These are phyloP conservation scores for Sphenostylis stenocarpa DNA, from an alignment of 306 rosid genomes.

Conservation along the genomic window DNA sequence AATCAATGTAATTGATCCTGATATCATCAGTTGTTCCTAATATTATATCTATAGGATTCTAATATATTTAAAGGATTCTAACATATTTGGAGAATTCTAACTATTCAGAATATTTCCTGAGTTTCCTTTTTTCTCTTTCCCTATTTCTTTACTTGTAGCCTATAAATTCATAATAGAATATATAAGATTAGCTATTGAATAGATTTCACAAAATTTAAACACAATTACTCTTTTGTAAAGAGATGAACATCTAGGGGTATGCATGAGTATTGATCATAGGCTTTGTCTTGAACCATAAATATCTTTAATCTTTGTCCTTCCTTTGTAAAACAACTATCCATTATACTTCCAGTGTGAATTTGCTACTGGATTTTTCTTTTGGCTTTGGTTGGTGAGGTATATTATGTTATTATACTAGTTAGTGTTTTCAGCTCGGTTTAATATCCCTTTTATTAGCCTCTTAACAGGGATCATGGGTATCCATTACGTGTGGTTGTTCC, in stretches of 20 bases:
- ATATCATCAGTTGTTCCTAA: too few relatives aligned
- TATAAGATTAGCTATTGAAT: background rate
- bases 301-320: background rate
- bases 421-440: conserved; percentile 22
- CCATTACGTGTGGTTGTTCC: conserved; percentile 91
- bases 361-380: background rate
- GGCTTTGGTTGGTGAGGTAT: conserved; percentile 6
- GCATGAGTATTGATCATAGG: conserved; percentile 5
- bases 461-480: conserved; percentile 95
- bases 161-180: background rate
- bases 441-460: conserved; percentile 50
- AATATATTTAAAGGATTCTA: too few relatives aligned
- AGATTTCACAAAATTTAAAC: background rate
- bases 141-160: background rate
- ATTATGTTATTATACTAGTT: conserved; percentile 6
- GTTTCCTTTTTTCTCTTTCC: background rate
- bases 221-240: background rate
- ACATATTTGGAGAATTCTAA: too few relatives aligned
- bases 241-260: background rate
- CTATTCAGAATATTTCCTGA: background rate
- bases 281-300: conserved; percentile 3
- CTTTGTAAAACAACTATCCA: background rate
- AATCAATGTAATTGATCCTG: too few relatives aligned
- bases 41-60: too few relatives aligned
- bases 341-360: background rate